Evolutionary conservation across 2,329 filamentous ascomycete genomes (phyloP).

Genomic region (Plectosphaerella sp.): DNA sequence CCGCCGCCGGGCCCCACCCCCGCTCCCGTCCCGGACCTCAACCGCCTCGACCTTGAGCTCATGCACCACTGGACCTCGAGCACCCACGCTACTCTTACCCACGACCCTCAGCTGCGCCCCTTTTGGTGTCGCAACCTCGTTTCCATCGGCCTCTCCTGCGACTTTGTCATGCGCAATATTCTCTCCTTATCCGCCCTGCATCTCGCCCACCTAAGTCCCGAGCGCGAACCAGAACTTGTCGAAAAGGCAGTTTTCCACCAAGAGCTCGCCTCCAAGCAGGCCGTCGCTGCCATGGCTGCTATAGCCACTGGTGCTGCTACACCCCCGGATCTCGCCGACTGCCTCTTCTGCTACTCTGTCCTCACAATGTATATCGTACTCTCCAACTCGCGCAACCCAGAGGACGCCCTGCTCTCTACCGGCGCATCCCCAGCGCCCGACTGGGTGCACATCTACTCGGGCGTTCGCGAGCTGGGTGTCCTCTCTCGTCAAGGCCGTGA

Average conservation of each 20-base stretch:
- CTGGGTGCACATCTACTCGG: constrained; percentile 15
- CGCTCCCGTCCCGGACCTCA: constrained; percentile 18
- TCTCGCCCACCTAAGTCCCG: constrained; percentile 27
- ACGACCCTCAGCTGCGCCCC: constrained; percentile 32
- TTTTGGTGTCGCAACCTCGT: constrained; percentile 44
- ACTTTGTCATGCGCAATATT: constrained; percentile 43
- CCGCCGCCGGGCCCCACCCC: constrained; percentile 2
- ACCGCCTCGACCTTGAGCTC: constrained; percentile 43
- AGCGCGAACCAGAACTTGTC: constrained; percentile 7
- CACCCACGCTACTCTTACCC: constrained; percentile 42
- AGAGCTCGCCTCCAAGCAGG: constrained; percentile 21
- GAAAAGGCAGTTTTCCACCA: constrained; percentile 18
- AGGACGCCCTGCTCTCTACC: constrained; percentile 6
- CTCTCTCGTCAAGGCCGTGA: constrained; percentile 3
- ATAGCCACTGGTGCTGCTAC: neutral
- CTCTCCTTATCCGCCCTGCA: constrained; percentile 46
- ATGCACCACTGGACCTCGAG: constrained; percentile 47
- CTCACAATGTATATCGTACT: constrained; percentile 11
- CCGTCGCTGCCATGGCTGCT: constrained; percentile 18
- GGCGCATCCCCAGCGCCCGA: constrained; percentile 8
- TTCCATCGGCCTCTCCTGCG: constrained; percentile 38
- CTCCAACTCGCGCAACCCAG: constrained; percentile 8
- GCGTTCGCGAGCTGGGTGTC: constrained; percentile 3
- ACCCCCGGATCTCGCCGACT: neutral
- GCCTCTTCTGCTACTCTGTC: constrained; percentile 10